Conservation (phyloP, 306 rosid species). For the Vigna mungo region DNA sequence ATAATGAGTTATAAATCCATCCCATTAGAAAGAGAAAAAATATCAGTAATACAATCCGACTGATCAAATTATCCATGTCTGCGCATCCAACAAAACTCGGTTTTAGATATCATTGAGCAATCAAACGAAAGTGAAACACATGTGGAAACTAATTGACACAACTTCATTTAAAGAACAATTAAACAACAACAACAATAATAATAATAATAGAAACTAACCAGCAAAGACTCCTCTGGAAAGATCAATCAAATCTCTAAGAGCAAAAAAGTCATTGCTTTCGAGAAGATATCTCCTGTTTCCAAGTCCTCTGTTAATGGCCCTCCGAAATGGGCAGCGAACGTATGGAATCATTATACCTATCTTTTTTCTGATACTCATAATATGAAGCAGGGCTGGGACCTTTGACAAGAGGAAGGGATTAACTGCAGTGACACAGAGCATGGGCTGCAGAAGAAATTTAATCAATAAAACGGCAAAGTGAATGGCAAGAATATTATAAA, state of each 20-base stretch:
- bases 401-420: slow-evolving; percentile 96
- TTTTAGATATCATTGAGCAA: slow-evolving; percentile 18
- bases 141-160: slow-evolving; percentile 9
- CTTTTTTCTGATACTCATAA: slow-evolving; percentile 87
- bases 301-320: slow-evolving; percentile 81
- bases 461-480: slow-evolving; percentile 22
- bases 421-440: slow-evolving; percentile 99
- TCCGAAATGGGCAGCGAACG: slow-evolving; percentile 86
- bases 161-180: slow-evolving; percentile 25
- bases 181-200: background rate
- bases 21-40: background rate
- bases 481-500: slow-evolving; percentile 26
- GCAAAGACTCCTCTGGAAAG: slow-evolving; percentile 98
- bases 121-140: background rate
- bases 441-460: slow-evolving; percentile 86
- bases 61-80: slow-evolving; percentile 7
- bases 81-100: slow-evolving; percentile 8
- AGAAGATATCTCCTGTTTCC: slow-evolving; percentile 90
- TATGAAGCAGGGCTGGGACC: slow-evolving; percentile 88
- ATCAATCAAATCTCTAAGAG: slow-evolving; percentile 94
- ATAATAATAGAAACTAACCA: slow-evolving; percentile 61
- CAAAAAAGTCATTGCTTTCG: slow-evolving; percentile 95
- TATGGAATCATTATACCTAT: slow-evolving; percentile 81
- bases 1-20: slow-evolving; percentile 2
- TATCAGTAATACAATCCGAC: background rate